Percentiles rank a stretch among this genome's conserved stretches.
phyloP scores from a whole-genome alignment of 352 stramenopile species.

The Phytophthora podocarpi region DNA sequence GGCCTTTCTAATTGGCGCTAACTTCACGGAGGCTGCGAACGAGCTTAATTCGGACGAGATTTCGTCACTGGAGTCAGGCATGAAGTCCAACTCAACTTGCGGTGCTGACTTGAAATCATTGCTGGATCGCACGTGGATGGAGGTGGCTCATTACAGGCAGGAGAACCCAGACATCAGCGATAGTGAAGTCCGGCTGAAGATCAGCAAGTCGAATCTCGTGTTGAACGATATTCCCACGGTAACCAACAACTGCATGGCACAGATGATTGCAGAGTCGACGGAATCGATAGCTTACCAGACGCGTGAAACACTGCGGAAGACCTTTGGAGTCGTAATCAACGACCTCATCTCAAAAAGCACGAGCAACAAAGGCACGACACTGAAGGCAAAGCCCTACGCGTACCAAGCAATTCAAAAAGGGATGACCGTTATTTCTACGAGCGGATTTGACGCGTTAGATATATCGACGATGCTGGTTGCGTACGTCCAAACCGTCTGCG shows the following conservation, averaged over 20 bases:
- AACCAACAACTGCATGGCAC: constrained; percentile 21
- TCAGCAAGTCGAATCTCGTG: constrained; percentile 20
- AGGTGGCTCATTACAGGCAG: constrained; percentile 15
- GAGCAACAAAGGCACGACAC: constrained; percentile 10
- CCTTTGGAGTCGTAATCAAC: constrained; percentile 8
- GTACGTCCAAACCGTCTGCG: constrained; percentile 19
- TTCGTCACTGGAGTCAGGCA: constrained; percentile 21
- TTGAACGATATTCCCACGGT: constrained; percentile 12
- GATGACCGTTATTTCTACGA: too few species aligned
- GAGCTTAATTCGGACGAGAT: too few species aligned
- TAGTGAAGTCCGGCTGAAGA: constrained; percentile 16
- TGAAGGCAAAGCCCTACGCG: constrained; percentile 7
- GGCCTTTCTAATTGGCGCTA: constrained; percentile 25
- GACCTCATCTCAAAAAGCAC: constrained; percentile 9
- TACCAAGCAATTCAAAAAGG: too few species aligned
- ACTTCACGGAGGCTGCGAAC: too few species aligned
- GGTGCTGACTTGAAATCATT: constrained; percentile 30
- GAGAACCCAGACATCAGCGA: too few species aligned
- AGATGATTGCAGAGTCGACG: constrained; percentile 15
- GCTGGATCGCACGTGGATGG: constrained; percentile 22
- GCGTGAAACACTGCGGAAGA: constrained; percentile 18
- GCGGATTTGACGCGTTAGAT: constrained; percentile 2
- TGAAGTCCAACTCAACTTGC: constrained; percentile 33
- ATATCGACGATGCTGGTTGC: constrained; percentile 5
- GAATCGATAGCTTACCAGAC: constrained; percentile 13